phyloP scores from a whole-genome alignment of 2,329 filamentous ascomycete species.

The Lecanoromycetidae sp. region DNA sequence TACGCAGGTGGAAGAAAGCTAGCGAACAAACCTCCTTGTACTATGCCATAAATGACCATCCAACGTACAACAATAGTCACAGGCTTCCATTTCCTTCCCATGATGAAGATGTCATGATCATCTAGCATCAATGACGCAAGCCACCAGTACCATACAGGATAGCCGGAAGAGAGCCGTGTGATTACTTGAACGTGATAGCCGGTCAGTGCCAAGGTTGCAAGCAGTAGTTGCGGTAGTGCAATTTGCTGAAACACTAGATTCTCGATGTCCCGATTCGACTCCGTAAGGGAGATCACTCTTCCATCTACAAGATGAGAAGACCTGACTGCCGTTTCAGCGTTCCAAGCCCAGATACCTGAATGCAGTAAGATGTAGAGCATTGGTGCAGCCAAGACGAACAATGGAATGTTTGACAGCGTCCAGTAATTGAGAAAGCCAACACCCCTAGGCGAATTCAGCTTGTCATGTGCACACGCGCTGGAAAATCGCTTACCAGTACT shows the following conservation, averaged over 20 bases:
- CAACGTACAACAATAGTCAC: slow-evolving; percentile 42
- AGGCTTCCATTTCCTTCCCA: slow-evolving; percentile 2
- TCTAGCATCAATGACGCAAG: slow-evolving; percentile 41
- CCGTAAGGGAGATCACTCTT: background rate
- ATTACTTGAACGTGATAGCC: slow-evolving; percentile 92
- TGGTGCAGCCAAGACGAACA: slow-evolving; percentile 74
- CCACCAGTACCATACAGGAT: slow-evolving; percentile 81
- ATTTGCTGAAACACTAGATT: slow-evolving; percentile 38
- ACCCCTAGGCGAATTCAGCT: slow-evolving; percentile 47
- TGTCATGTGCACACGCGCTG: background rate
- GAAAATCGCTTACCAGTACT: slow-evolving; percentile 61
- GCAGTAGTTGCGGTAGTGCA: slow-evolving; percentile 58
- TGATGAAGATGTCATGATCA: slow-evolving; percentile 4
- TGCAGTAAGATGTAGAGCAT: slow-evolving; percentile 56
- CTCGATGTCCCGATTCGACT: slow-evolving; percentile 9
- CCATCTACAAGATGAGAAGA: background rate
- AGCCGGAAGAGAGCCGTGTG: slow-evolving; percentile 75
- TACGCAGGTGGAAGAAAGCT: slow-evolving; percentile 85
- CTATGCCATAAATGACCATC: slow-evolving; percentile 68
- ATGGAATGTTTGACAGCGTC: slow-evolving; percentile 71
- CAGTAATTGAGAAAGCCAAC: slow-evolving; percentile 83
- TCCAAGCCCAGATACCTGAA: slow-evolving; percentile 44
- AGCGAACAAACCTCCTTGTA: slow-evolving; percentile 76
- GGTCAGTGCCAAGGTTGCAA: slow-evolving; percentile 60
- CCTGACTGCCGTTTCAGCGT: background rate